Percentiles rank a stretch among this genome's conserved stretches.
Conservation (phyloP, 202 grass and related monocot genomes). For the Hordeum pubiflorum region DNA sequence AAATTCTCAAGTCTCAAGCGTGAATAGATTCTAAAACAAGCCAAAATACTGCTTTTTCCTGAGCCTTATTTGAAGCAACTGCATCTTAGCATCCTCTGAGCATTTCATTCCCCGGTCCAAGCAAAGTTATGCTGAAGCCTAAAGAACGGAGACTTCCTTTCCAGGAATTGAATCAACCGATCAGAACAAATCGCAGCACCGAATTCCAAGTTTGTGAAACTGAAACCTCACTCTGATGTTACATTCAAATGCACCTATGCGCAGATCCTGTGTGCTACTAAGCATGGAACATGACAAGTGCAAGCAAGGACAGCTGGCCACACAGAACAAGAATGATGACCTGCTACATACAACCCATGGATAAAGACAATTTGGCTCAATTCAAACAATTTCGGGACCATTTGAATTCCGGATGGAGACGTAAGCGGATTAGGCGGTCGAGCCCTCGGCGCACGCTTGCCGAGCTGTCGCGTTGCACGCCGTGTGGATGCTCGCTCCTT, state of each 20-base stretch:
- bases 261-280: not conserved
- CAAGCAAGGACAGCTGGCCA: conserved; percentile 18
- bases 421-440: not conserved
- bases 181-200: conserved; percentile 11
- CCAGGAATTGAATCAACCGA: not conserved
- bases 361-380: not conserved
- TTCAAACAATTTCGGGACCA: not conserved
- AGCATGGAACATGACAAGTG: conserved; percentile 14
- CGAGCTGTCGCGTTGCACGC: conserved; percentile 27
- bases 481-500: conserved; percentile 18
- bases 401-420: not conserved
- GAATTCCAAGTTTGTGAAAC: not conserved
- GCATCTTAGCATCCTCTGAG: conserved; percentile 20
- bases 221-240: not conserved
- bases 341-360: not conserved
- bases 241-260: not conserved
- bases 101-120: not conserved
- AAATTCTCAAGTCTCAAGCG: conserved; percentile 35
- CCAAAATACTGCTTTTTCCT: conserved; percentile 32
- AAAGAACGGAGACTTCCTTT: not conserved
- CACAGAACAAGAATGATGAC: not conserved
- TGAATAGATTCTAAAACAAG: conserved; percentile 37
- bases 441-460: not conserved
- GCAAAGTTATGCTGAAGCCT: not conserved
- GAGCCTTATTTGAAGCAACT: conserved; percentile 36